Percentiles rank a stretch among this genome's conserved stretches.
Conservation (phyloP, 495 filamentous ascomycete species). For the Neurospora discreta region DNA sequence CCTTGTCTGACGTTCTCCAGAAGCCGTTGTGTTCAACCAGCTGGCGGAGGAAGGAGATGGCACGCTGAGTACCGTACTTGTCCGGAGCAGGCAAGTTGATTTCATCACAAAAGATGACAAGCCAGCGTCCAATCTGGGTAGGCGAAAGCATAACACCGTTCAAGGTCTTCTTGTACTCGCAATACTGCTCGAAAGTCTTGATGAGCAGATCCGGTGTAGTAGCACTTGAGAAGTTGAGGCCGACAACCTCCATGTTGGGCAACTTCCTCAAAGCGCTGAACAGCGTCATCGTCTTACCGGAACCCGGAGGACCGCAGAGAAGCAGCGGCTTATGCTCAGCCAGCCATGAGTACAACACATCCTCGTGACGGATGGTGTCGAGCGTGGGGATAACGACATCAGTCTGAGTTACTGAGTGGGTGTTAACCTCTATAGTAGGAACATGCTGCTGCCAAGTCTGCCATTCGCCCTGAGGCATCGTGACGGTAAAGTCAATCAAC, state of each 20-base stretch:
- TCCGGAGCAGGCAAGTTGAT: slow-evolving; percentile 98
- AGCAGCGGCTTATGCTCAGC: slow-evolving; percentile 96
- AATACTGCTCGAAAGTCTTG: slow-evolving; percentile 99
- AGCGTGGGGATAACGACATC: slow-evolving; percentile 96
- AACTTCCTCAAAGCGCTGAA: slow-evolving; percentile 94
- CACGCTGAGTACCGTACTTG: slow-evolving; percentile 93
- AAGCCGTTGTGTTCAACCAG: slow-evolving; percentile 98
- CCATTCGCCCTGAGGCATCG: slow-evolving; percentile 80
- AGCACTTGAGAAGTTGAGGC: slow-evolving; percentile 97
- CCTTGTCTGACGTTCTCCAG: slow-evolving; percentile 95
- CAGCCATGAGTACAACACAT: slow-evolving; percentile 96
- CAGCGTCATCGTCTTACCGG: slow-evolving; percentile 98
- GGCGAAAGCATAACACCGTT: slow-evolving; percentile 94
- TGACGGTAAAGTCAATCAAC: slow-evolving; percentile 90
- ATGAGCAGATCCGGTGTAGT: slow-evolving; percentile 95
- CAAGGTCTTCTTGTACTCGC: slow-evolving; percentile 96
- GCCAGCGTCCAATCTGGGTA: slow-evolving; percentile 92
- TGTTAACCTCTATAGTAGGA: slow-evolving; percentile 89
- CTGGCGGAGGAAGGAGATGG: slow-evolving; percentile 92
- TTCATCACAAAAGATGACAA: slow-evolving; percentile 98
- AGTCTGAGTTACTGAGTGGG: slow-evolving; percentile 91
- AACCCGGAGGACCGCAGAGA: slow-evolving; percentile 93
- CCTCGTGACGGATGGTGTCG: slow-evolving; percentile 94
- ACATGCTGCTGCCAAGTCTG: slow-evolving; percentile 88
- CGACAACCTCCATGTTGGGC: slow-evolving; percentile 97